Evolutionary conservation across 1,139 yeast species (phyloP).

Genomic region (Lodderomyces jiufengensis): DNA sequence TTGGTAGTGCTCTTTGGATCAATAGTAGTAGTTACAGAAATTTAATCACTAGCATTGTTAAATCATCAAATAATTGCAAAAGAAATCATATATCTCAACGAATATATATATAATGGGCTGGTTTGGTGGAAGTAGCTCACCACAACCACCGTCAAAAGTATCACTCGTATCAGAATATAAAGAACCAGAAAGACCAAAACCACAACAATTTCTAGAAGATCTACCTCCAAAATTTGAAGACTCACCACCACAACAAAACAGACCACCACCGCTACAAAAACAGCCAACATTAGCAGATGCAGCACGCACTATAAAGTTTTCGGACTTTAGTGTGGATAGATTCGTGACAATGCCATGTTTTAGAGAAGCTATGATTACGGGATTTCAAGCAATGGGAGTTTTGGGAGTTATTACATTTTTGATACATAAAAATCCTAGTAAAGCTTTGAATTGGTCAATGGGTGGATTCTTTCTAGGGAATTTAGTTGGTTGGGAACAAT

Average conservation of each 20-base stretch:
- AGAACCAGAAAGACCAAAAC: constrained; percentile 12
- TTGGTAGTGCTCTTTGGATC: no score
- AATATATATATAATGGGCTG: constrained; percentile 26
- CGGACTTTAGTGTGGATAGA: constrained; percentile 56
- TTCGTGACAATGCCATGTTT: constrained; percentile 79
- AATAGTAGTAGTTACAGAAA: no score
- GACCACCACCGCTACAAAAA: constrained; percentile 4
- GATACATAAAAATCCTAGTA: constrained; percentile 58
- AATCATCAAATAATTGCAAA: no score
- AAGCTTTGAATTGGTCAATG: constrained; percentile 77
- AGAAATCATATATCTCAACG: not conserved
- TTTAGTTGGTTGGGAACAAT: constrained; percentile 89
- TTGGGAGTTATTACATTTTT: constrained; percentile 69
- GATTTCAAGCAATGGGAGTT: constrained; percentile 81
- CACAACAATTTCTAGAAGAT: constrained; percentile 28
- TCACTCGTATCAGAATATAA: constrained; percentile 23
- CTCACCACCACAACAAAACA: constrained; percentile 8
- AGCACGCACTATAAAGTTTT: constrained; percentile 24
- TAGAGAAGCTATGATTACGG: constrained; percentile 83
- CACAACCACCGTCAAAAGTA: constrained; percentile 23
- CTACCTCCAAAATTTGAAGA: constrained; percentile 49
- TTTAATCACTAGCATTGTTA: no score
- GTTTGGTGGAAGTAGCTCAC: constrained; percentile 20
- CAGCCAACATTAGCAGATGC: constrained; percentile 31
- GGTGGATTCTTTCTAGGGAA: constrained; percentile 81